phyloP scores from a whole-genome alignment of 768 basidiomycete species.

The Strobilomyces echinocephalus region DNA sequence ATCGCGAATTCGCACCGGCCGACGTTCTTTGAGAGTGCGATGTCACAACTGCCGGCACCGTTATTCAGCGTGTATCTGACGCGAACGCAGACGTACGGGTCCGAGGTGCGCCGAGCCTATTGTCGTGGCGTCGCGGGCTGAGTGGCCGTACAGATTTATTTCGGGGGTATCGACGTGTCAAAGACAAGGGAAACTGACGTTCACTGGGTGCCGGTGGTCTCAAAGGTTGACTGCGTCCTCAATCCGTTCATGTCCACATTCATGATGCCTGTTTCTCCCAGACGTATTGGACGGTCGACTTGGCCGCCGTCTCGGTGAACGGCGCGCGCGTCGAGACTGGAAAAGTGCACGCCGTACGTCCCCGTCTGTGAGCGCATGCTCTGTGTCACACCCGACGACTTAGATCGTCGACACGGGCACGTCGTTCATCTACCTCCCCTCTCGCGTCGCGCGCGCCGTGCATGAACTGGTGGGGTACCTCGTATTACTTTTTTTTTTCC shows the following conservation, averaged over 20 bases:
- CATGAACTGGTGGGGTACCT: conserved; percentile 38
- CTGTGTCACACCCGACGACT: neutral
- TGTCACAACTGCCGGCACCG: conserved; percentile 39
- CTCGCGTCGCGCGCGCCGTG: conserved; percentile 37
- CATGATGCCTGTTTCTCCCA: conserved; percentile 21
- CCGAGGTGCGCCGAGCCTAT: conserved; percentile 37
- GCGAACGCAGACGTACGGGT: conserved; percentile 37
- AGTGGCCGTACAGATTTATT: conserved; percentile 8
- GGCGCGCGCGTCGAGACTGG: conserved; percentile 7
- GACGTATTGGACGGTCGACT: conserved; percentile 58
- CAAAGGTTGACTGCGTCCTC: conserved; percentile 26
- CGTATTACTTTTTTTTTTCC: neutral
- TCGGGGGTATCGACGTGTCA: conserved; percentile 32
- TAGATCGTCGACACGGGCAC: conserved; percentile 70
- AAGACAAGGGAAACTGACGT: conserved; percentile 26
- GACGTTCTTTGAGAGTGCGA: conserved; percentile 65
- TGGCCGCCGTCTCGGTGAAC: conserved; percentile 43
- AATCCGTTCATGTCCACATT: neutral
- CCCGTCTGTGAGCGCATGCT: neutral
- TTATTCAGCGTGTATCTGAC: conserved; percentile 59
- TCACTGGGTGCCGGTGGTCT: conserved; percentile 36
- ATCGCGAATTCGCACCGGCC: conserved; percentile 43
- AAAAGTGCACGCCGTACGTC: conserved; percentile 15
- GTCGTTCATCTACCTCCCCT: conserved; percentile 57
- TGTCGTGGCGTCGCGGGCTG: neutral